These are phyloP conservation scores for Phytophthora fragariae DNA, from an alignment of 352 stramenopile species.

Conservation along the genomic window DNA sequence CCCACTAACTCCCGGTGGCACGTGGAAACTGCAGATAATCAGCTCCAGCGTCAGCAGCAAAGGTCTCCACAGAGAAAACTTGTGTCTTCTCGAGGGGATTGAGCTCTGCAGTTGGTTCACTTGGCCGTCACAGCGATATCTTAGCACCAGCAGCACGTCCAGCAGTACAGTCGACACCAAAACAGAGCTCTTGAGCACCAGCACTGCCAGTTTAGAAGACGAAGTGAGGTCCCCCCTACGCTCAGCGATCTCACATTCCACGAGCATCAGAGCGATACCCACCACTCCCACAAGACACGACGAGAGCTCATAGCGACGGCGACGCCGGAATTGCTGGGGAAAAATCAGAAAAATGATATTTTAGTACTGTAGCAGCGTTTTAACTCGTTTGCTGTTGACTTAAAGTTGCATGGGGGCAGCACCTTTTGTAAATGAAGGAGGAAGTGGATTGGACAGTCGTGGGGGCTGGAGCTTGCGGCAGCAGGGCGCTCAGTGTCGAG, in stretches of 20 bases:
- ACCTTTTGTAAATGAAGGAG: constrained; percentile 32
- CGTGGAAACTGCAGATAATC: constrained; percentile 68
- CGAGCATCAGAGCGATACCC: constrained; percentile 73
- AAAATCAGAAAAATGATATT: not conserved
- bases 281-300: constrained; percentile 53
- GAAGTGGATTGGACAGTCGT: constrained; percentile 17
- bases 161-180: constrained; percentile 52
- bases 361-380: not conserved
- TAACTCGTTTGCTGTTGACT: not conserved
- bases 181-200: constrained; percentile 50
- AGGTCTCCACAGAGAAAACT: constrained; percentile 40
- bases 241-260: constrained; percentile 4
- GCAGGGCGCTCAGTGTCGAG: not conserved
- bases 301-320: constrained; percentile 59
- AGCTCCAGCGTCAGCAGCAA: constrained; percentile 59
- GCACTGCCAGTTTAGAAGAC: constrained; percentile 7
- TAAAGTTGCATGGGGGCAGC: not conserved
- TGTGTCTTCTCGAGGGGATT: constrained; percentile 30
- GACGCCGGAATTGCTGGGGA: constrained; percentile 56
- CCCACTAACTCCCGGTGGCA: constrained; percentile 57
- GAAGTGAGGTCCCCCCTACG: not conserved
- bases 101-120: constrained; percentile 69
- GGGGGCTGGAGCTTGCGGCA: not conserved
- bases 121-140: constrained; percentile 52
- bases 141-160: constrained; percentile 52